Evolutionary conservation across 2,329 filamentous ascomycete species (phyloP).

Genomic region (Orbilia quercus): DNA sequence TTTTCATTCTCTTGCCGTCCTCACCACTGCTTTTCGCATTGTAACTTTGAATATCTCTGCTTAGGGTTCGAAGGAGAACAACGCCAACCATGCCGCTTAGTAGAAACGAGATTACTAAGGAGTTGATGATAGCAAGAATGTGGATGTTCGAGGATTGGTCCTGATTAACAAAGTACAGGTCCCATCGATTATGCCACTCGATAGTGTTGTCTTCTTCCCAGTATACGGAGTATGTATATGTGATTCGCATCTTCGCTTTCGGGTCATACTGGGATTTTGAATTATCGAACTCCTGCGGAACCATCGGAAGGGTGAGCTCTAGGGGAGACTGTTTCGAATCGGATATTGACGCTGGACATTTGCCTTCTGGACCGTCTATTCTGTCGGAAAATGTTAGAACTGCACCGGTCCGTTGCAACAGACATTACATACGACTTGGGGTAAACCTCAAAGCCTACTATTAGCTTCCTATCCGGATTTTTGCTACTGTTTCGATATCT

Average conservation of each 20-base stretch:
- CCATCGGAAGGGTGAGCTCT: slow-evolving; percentile 75
- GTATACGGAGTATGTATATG: slow-evolving; percentile 90
- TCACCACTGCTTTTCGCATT: slow-evolving; percentile 73
- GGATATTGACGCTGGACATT: slow-evolving; percentile 68
- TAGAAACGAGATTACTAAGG: slow-evolving; percentile 81
- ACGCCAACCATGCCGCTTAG: slow-evolving; percentile 82
- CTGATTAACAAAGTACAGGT: slow-evolving; percentile 88
- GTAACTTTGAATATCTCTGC: slow-evolving; percentile 80
- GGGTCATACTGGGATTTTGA: slow-evolving; percentile 63
- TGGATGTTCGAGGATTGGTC: slow-evolving; percentile 83
- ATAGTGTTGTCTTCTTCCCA: slow-evolving; percentile 83
- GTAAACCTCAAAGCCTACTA: slow-evolving; percentile 91
- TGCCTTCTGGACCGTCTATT: slow-evolving; percentile 70
- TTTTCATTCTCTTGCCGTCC: slow-evolving; percentile 73
- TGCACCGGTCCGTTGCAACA: neutral
- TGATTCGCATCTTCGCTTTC: slow-evolving; percentile 76
- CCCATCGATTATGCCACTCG: slow-evolving; percentile 87
- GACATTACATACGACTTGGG: slow-evolving; percentile 69
- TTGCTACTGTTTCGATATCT: slow-evolving; percentile 77
- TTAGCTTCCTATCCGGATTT: slow-evolving; percentile 77
- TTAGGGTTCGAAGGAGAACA: slow-evolving; percentile 81
- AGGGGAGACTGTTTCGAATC: slow-evolving; percentile 63
- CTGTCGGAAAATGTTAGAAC: slow-evolving; percentile 64
- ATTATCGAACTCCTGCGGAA: slow-evolving; percentile 67
- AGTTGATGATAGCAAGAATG: slow-evolving; percentile 90